Percentiles rank a stretch among this genome's conserved stretches.
Conservation (phyloP, 1,284 basidiomycete species). For the Porodaedalea pini region DNA sequence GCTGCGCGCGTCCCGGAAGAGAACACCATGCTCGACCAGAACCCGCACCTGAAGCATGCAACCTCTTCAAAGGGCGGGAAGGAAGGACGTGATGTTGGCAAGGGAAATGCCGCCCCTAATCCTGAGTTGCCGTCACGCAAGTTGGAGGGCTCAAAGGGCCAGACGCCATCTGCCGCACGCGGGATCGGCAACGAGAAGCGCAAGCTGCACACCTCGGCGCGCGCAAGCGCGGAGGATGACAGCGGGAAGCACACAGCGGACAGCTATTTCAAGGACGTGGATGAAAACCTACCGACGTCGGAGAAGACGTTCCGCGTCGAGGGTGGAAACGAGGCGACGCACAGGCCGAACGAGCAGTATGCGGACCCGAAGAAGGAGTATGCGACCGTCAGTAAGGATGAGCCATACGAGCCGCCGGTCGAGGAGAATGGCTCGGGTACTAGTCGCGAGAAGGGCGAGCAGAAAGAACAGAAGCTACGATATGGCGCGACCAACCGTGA, state of each 20-base stretch:
- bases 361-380: constrained; percentile 18
- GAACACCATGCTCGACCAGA: constrained; percentile 15
- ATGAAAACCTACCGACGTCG: constrained; percentile 12
- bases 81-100: constrained; percentile 11
- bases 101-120: constrained; percentile 14
- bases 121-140: constrained; percentile 15
- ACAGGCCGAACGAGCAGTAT: constrained; percentile 19
- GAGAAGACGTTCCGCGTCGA: constrained; percentile 14
- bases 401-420: constrained; percentile 16
- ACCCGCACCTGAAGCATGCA: constrained; percentile 19
- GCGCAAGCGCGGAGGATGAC: neutral
- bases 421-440: neutral
- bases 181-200: constrained; percentile 4
- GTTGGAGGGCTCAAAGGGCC: neutral
- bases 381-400: constrained; percentile 18
- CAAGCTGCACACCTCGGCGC: constrained; percentile 5
- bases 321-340: constrained; percentile 5
- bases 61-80: constrained; percentile 1
- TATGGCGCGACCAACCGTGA: constrained; percentile 17
- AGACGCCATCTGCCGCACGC: neutral
- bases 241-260: constrained; percentile 13
- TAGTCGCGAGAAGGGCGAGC: constrained; percentile 8
- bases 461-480: constrained; percentile 16
- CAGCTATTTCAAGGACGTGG: constrained; percentile 18
- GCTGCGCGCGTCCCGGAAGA: constrained; percentile 9